Percentiles rank a stretch among this genome's conserved stretches.
phyloP scores from a whole-genome alignment of 1,284 basidiomycete species.

The Puccinia coronata region DNA sequence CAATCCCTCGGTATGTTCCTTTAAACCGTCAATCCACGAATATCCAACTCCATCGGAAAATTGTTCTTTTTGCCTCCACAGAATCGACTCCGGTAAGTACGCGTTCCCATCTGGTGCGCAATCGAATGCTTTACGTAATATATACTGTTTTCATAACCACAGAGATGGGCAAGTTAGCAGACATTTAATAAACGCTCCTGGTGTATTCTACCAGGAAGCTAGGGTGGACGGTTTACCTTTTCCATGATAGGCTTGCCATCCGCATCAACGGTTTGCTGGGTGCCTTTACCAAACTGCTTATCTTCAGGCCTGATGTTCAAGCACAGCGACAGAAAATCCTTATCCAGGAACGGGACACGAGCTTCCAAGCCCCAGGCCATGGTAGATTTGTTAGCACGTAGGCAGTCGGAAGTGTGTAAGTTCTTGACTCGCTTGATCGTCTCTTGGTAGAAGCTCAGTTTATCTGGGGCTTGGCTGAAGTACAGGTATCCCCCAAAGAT shows the following conservation, averaged over 20 bases:
- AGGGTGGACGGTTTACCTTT: conserved; percentile 66
- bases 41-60: conserved; percentile 99
- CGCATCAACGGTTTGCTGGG: conserved; percentile 72
- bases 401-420: conserved; percentile 94
- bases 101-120: conserved; percentile 76
- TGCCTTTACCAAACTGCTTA: conserved; percentile 88
- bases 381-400: conserved; percentile 99
- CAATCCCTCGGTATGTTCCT: conserved; percentile 74
- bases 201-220: background rate
- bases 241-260: conserved; percentile 90
- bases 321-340: conserved; percentile 86
- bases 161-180: background rate
- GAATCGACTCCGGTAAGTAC: conserved; percentile 88
- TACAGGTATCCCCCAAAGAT: conserved; percentile 98
- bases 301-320: conserved; percentile 87
- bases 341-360: conserved; percentile 98
- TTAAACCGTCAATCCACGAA: conserved; percentile 99
- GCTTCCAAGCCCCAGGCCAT: conserved; percentile 99
- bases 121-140: conserved; percentile 96
- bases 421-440: conserved; percentile 94
- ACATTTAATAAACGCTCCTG: background rate
- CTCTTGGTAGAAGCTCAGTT: conserved; percentile 90
- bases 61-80: conserved; percentile 99
- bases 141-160: conserved; percentile 68
- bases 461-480: conserved; percentile 96